Conservation (phyloP, 2,329 filamentous ascomycete genomes). For the Xylariaceae sp. region DNA sequence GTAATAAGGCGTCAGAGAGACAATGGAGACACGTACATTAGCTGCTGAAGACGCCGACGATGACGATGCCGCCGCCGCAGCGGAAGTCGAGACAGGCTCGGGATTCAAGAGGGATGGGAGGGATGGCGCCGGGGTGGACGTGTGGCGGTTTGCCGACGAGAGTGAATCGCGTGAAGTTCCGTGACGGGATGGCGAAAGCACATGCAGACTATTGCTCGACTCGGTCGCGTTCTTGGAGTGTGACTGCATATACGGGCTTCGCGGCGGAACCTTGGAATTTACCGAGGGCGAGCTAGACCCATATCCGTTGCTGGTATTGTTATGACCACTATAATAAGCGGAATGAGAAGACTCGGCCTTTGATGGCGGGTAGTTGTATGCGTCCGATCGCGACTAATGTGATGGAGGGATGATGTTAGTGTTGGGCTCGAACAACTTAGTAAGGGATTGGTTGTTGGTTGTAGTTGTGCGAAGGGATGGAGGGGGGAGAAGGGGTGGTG, state of each 20-base stretch:
- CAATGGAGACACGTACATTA: slow-evolving; percentile 26
- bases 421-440: background rate
- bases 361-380: slow-evolving; percentile 35
- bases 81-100: slow-evolving; percentile 26
- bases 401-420: slow-evolving; percentile 16
- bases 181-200: slow-evolving; percentile 30
- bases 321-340: slow-evolving; percentile 23
- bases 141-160: slow-evolving; percentile 25
- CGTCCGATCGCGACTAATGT: slow-evolving; percentile 36
- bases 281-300: slow-evolving; percentile 28
- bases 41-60: slow-evolving; percentile 14
- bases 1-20: background rate
- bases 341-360: slow-evolving; percentile 25
- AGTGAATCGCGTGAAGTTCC: slow-evolving; percentile 27
- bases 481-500: background rate
- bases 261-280: slow-evolving; percentile 29
- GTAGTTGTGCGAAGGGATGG: slow-evolving; percentile 2
- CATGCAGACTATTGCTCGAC: slow-evolving; percentile 29
- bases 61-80: slow-evolving; percentile 10
- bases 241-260: slow-evolving; percentile 32
- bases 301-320: slow-evolving; percentile 34
- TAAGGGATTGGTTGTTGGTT: background rate
- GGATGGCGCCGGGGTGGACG: slow-evolving; percentile 30
- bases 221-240: slow-evolving; percentile 33
- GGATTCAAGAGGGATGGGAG: slow-evolving; percentile 33